These are phyloP conservation scores for Globisporangium ultimum DNA, from an alignment of 352 stramenopile species.

Conservation along the genomic window DNA sequence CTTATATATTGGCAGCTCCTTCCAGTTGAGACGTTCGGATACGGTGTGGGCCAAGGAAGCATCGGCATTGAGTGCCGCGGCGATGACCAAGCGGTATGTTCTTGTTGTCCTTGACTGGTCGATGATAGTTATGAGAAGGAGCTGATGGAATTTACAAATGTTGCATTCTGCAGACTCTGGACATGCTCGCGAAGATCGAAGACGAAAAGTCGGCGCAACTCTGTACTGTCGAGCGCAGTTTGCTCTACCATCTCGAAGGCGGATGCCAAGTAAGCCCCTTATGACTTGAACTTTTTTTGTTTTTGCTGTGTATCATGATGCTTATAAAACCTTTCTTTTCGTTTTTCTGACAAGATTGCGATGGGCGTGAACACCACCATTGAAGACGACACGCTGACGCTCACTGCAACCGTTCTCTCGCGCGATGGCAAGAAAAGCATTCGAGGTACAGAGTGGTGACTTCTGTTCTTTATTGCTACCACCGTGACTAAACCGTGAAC, in stretches of 20 bases:
- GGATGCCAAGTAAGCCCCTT: slow-evolving; percentile 63
- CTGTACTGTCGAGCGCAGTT: slow-evolving; percentile 78
- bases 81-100: slow-evolving; percentile 53
- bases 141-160: not conserved
- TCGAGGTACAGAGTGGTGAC: slow-evolving; percentile 20
- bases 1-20: slow-evolving; percentile 36
- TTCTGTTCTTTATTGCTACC: too few species aligned
- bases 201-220: slow-evolving; percentile 72
- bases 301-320: not conserved
- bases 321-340: not conserved
- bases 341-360: slow-evolving; percentile 40
- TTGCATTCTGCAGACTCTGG: slow-evolving; percentile 42
- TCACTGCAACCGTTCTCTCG: slow-evolving; percentile 70
- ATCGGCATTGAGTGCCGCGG: slow-evolving; percentile 82
- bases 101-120: too few species aligned
- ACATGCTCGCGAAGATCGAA: slow-evolving; percentile 77
- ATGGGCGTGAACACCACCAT: slow-evolving; percentile 80
- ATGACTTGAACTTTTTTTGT: not conserved
- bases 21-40: slow-evolving; percentile 66
- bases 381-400: slow-evolving; percentile 54
- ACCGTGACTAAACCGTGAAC: too few species aligned
- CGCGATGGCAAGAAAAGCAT: slow-evolving; percentile 64
- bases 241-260: slow-evolving; percentile 80
- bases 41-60: slow-evolving; percentile 82
- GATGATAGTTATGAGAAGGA: not conserved